These are phyloP conservation scores for Cryptococcus neoformans DNA, from an alignment of 1,284 basidiomycete genomes.

Conservation along the genomic window DNA sequence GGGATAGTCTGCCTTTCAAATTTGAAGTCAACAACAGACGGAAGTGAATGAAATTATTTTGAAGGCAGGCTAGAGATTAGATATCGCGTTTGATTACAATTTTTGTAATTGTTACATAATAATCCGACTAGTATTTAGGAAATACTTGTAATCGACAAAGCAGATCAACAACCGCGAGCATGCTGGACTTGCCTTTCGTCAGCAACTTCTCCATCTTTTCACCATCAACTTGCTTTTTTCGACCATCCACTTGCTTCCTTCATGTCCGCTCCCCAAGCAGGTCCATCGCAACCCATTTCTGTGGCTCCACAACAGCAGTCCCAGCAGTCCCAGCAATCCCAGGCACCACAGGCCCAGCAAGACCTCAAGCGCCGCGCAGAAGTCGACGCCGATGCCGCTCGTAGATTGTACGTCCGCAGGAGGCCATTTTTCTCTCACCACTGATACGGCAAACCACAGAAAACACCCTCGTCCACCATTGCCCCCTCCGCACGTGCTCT, in stretches of 20 bases:
- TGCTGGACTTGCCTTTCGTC: too few relatives aligned
- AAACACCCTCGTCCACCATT: constrained; percentile 42
- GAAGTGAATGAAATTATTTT: background rate
- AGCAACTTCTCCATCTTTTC: too few relatives aligned
- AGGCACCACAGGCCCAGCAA: background rate
- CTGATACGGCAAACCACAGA: constrained; percentile 8
- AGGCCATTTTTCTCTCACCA: background rate
- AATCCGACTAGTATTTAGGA: background rate
- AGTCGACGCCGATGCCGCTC: constrained; percentile 11
- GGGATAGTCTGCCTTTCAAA: too few relatives aligned
- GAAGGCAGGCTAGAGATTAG: background rate
- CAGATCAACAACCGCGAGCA: too few relatives aligned
- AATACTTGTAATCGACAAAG: background rate
- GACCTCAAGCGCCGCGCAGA: constrained; percentile 16
- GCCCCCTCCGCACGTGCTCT: constrained; percentile 47
- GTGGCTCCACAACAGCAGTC: background rate
- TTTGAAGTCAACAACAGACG: too few relatives aligned
- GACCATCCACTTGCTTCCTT: background rate
- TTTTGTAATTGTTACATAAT: constrained; percentile 2
- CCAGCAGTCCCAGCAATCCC: background rate
- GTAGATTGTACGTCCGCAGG: constrained; percentile 14
- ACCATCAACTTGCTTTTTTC: background rate
- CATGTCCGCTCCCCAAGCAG: constrained; percentile 16
- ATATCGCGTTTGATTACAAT: background rate
- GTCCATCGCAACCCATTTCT: constrained; percentile 14